phyloP scores from a whole-genome alignment of 345 rosid species.

The Eucalyptus erythrocorys region DNA sequence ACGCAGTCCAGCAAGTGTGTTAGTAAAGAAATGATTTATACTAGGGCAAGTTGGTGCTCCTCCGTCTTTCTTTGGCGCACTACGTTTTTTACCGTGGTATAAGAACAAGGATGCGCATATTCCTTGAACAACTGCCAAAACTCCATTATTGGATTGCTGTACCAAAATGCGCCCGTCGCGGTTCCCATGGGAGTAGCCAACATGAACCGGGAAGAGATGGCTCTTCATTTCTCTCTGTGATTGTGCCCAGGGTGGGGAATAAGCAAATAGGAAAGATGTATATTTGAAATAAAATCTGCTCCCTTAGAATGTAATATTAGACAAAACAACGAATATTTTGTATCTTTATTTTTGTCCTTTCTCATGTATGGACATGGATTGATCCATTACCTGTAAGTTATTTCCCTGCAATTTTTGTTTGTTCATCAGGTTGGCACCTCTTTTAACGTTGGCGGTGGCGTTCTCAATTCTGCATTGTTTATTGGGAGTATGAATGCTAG shows the following conservation, averaged over 20 bases:
- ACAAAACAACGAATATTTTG: not conserved
- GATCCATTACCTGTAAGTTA: not conserved
- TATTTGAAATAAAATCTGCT: not conserved
- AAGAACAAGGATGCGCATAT: too few relatives aligned
- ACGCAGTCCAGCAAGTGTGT: too few relatives aligned
- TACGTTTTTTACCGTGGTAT: too few relatives aligned
- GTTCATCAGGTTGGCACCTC: not conserved
- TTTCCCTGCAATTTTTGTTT: not conserved
- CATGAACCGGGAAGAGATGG: not conserved
- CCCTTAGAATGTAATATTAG: not conserved
- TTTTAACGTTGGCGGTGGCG: not conserved
- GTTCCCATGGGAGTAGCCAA: not conserved
- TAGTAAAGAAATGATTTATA: too few relatives aligned
- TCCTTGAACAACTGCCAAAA: too few relatives aligned
- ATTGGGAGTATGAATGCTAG: not conserved
- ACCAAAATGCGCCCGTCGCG: not conserved
- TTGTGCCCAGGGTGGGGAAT: not conserved
- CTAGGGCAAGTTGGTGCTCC: too few relatives aligned
- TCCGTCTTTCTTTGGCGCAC: too few relatives aligned
- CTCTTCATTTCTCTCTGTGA: not conserved
- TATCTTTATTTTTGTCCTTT: not conserved
- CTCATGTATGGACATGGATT: not conserved
- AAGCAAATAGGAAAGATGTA: not conserved
- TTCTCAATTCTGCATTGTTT: not conserved
- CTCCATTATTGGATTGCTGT: not conserved